Percentiles rank a stretch among this genome's conserved stretches.
Conservation (phyloP, 192 early-diverging fungal genomes). For the Umbelopsis vinacea region DNA sequence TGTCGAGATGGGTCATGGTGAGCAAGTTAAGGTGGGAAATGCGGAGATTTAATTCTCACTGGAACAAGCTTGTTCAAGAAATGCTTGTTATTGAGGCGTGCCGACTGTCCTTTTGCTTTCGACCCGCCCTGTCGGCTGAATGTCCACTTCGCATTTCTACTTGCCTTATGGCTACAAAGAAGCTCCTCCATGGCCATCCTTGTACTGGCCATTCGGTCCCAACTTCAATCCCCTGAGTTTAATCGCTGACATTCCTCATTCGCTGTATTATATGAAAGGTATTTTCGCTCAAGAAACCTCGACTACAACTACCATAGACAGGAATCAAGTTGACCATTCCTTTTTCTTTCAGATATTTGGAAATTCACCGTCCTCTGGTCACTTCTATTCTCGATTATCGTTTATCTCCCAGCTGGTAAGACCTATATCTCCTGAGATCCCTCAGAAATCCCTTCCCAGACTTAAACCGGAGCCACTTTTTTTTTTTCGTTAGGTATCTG, state of each 20-base stretch:
- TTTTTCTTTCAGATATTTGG: constrained; percentile 58
- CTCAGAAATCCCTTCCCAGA: constrained; percentile 40
- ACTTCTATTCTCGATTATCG: constrained; percentile 55
- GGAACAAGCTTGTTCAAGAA: neutral
- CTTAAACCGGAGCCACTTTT: constrained; percentile 30
- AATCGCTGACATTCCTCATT: constrained; percentile 40
- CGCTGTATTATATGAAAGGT: constrained; percentile 54
- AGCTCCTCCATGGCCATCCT: constrained; percentile 54
- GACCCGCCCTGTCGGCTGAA: neutral
- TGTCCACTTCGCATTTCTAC: constrained; percentile 48
- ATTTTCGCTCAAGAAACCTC: neutral
- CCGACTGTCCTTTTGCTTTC: neutral
- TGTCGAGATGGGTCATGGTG: constrained; percentile 33
- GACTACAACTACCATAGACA: neutral
- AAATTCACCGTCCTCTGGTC: constrained; percentile 65
- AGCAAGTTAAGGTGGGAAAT: neutral
- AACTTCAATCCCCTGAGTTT: constrained; percentile 42
- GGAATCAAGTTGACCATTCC: neutral
- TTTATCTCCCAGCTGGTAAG: constrained; percentile 66
- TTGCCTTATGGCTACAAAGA: constrained; percentile 40
- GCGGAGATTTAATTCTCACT: neutral
- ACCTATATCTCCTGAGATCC: constrained; percentile 42
- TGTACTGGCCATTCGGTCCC: constrained; percentile 57
- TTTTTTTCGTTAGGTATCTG: constrained; percentile 42
- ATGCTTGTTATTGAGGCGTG: neutral